Base-by-base conservation (phyloP, 495 filamentous ascomycete genomes). In the Talaromyces proteolyticus region DNA sequence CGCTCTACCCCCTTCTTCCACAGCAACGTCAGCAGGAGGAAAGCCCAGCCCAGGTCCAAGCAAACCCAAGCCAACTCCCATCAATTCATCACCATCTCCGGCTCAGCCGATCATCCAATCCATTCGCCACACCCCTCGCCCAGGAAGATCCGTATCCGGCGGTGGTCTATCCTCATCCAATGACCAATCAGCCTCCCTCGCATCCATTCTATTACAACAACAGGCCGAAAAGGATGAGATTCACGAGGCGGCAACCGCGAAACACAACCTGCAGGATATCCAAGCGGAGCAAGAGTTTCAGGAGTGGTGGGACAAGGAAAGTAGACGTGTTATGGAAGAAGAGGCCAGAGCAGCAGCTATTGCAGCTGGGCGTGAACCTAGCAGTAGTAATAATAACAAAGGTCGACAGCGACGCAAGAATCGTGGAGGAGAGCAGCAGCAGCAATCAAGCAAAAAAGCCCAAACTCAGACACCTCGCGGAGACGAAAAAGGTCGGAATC, bases 281-380 rank as follows among this genome's bases (percentile, higher is more conserved):
- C 94, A 98, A 60, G 80, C 86, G 44, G 93, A 98, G 63, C 93
- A 98, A 63, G 88, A 90, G 26, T 98, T 98, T 66, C 88, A 95
- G 63, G 84, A 92, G 60, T 98, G 94, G 93, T 98, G 93, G 93
- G 91, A 97, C 54, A 80, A 85, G 49, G 93, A 98, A 62, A 91
- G 86, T 61, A 77, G 79, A 55, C 78, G 86, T 42, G 70, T 87
- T 3, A 74, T 70, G 57, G 76, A 89, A 36, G 84, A 86, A 14
- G 85, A 84, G 47, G 69, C 69, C 11, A 70, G 65, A 51, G 42
- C 57, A 12, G 62, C 55, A 19, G 44, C 53, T 3, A 49, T 57
- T 24, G 44, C 53, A 17, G 23, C 44, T 18, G 17, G 22, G 12
- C 29, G n/a, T 16, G 20, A 17, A 10, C 21, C 44, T 3, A 49